Evolutionary conservation across 2,329 filamentous ascomycete species (phyloP).

Genomic region (Neofusicoccum sp.): DNA sequence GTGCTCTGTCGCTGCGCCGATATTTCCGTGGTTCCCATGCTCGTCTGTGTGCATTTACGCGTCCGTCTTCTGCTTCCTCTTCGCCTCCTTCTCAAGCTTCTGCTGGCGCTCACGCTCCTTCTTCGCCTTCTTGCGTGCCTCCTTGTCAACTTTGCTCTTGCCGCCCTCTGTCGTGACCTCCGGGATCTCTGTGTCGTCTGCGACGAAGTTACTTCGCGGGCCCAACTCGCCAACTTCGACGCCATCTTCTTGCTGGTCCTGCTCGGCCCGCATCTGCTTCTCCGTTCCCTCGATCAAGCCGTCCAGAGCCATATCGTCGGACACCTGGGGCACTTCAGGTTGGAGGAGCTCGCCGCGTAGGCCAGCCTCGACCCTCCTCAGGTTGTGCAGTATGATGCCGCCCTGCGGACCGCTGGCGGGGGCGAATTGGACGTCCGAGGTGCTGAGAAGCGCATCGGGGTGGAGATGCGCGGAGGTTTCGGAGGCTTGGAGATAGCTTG

Average conservation of each 20-base stretch:
- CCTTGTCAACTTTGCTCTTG: slow-evolving; percentile 22
- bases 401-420: slow-evolving; percentile 47
- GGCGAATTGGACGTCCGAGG: slow-evolving; percentile 46
- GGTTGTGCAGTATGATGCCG: slow-evolving; percentile 55
- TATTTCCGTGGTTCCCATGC: neutral
- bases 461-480: slow-evolving; percentile 49
- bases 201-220: slow-evolving; percentile 36
- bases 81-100: slow-evolving; percentile 39
- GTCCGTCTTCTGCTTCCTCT: slow-evolving; percentile 29
- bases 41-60: neutral
- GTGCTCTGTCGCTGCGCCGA: neutral
- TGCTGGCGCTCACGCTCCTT: slow-evolving; percentile 54
- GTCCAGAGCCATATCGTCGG: slow-evolving; percentile 23
- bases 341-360: slow-evolving; percentile 55
- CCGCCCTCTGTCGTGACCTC: slow-evolving; percentile 27
- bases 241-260: slow-evolving; percentile 42
- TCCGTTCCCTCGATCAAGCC: slow-evolving; percentile 16
- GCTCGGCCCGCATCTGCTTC: slow-evolving; percentile 46
- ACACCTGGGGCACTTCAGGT: slow-evolving; percentile 36
- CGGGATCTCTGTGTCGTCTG: slow-evolving; percentile 37
- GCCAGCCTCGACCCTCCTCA: slow-evolving; percentile 56
- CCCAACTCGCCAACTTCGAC: slow-evolving; percentile 47
- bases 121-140: slow-evolving; percentile 56
- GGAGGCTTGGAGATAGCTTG: slow-evolving; percentile 45
- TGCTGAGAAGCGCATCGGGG: slow-evolving; percentile 50